Evolutionary conservation across 148 eudicot species (phyloP).

Genomic region (Arctostaphylos glauca): DNA sequence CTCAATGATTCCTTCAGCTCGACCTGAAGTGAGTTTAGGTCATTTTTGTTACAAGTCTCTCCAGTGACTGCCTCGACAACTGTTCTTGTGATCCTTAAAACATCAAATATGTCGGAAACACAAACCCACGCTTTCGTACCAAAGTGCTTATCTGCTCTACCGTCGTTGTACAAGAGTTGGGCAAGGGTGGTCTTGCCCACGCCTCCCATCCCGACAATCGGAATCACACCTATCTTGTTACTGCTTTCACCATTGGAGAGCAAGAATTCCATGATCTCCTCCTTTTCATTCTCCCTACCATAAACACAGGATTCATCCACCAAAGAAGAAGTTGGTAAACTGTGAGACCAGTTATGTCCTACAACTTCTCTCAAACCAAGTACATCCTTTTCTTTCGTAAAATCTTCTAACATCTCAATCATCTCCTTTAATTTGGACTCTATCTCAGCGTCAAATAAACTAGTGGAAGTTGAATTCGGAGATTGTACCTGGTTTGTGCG

Average conservation of each 20-base stretch:
- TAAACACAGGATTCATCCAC: not conserved
- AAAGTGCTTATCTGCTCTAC: not conserved
- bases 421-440: too few relatives aligned
- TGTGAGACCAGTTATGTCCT: not conserved
- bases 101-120: conserved; percentile 6
- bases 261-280: too few relatives aligned
- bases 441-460: too few relatives aligned
- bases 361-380: not conserved
- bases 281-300: not conserved
- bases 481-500: too few relatives aligned
- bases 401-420: too few relatives aligned
- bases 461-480: too few relatives aligned
- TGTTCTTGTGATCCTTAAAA: not conserved
- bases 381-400: too few relatives aligned
- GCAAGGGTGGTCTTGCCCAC: too few relatives aligned
- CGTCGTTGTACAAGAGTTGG: conserved; percentile 16
- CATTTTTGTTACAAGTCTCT: not conserved
- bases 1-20: conserved; percentile 8
- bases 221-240: not conserved
- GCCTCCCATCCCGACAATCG: conserved; percentile 10
- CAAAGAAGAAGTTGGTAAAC: not conserved
- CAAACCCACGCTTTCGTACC: conserved; percentile 13
- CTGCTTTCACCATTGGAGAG: too few relatives aligned
- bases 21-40: conserved; percentile 14
- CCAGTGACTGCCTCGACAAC: not conserved